Evolutionary conservation across 345 rosid species (phyloP), one percentile per base, ranked within the genome.

Genomic region (Odontarrhena argentea): DNA sequence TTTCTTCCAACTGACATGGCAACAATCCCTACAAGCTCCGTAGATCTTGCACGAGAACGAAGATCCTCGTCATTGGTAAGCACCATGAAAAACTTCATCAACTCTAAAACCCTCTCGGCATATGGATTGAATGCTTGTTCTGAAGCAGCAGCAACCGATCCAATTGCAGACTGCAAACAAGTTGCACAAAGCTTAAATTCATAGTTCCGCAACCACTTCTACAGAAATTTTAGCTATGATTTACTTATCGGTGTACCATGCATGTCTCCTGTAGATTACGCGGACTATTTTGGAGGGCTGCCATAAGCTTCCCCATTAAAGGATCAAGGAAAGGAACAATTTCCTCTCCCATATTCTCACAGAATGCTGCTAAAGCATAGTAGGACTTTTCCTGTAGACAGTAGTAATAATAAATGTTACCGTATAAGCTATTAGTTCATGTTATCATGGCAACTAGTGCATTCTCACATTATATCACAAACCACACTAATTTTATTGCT

Each of bases 271-370:
- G 99, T 86, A 89, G 72, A 80, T 89, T 89, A 38, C 96, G 96
- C 7, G 94, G 83, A 66, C 94, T 89, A 72, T 44, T 87, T 78
- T 84, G 85, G 40, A 95, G 97, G 55, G 96, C 84, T 59, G 73
- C 80, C 80, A 95, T 78, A 68, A 95, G 85, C 83, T 86, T 91
- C 75, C 78, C 85, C 99, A 89, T 95, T 73, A 95, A 77, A 77
- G 86, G 87, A 71, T 89, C 99, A 69, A 95, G 96, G 70, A 77
- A 91, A 18, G 93, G 84, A 75, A 86, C 90, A 73, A 95, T 95
- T 72, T 95, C 99, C 73, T 79, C 88, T 38, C 96, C 97, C 99
- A 95, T 95, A 78, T 95, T 75, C 83, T 95, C 99, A 81, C 99
- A 95, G 66, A 91, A 95, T 49, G 97, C 96, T 59, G 99, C 99